These are phyloP conservation scores for Saccharomycopsis hybrid DNA, from an alignment of 1,139 yeast species.

Conservation along the genomic window DNA sequence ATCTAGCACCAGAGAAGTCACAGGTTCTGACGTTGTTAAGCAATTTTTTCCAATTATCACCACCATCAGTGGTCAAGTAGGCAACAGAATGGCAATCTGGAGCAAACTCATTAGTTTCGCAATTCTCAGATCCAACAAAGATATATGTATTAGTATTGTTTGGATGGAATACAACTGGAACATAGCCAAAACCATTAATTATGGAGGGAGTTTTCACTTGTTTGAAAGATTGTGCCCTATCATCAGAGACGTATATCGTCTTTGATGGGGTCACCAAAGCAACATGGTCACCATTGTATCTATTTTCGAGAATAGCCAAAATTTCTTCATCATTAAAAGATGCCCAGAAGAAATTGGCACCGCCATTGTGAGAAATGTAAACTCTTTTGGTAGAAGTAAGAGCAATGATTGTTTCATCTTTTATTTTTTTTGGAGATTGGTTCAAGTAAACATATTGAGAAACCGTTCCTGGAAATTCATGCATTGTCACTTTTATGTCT, in stretches of 20 bases:
- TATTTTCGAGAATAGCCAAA: conserved; percentile 54
- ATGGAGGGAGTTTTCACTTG: conserved; percentile 45
- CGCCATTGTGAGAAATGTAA: conserved; percentile 75
- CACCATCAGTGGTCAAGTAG: conserved; percentile 57
- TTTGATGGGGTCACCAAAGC: conserved; percentile 44
- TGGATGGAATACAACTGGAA: conserved; percentile 52
- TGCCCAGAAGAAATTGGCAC: conserved; percentile 48
- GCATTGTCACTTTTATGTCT: conserved; percentile 23
- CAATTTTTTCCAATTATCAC: conserved; percentile 51
- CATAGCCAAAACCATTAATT: conserved; percentile 34
- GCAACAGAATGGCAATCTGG: conserved; percentile 50
- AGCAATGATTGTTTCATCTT: conserved; percentile 69
- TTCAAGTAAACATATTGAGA: conserved; percentile 51
- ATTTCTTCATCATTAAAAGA: conserved; percentile 43
- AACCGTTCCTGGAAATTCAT: conserved; percentile 39
- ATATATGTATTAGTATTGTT: conserved; percentile 51
- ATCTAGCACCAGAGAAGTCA: conserved; percentile 56
- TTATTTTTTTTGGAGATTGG: conserved; percentile 32
- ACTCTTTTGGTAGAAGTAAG: conserved; percentile 46
- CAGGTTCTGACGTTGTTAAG: conserved; percentile 50
- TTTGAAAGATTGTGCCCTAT: conserved; percentile 59
- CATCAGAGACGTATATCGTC: conserved; percentile 49
- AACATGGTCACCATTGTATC: conserved; percentile 57
- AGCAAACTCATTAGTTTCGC: conserved; percentile 39
- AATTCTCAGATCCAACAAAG: conserved; percentile 59